Conservation (phyloP, 495 filamentous ascomycete genomes). For the Neurospora sp. region DNA sequence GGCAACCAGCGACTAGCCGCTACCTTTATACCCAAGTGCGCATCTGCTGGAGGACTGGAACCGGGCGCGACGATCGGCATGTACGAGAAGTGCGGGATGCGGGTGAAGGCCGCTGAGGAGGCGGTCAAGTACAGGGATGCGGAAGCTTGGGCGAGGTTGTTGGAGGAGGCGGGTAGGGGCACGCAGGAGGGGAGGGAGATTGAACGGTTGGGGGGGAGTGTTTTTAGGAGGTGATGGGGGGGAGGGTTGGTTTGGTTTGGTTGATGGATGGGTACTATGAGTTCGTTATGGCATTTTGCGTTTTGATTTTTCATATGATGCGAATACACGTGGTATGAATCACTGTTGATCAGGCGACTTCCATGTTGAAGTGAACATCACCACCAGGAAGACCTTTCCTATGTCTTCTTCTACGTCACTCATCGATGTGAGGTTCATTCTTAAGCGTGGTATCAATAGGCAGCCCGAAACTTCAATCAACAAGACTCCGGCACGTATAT, state of each 20-base stretch:
- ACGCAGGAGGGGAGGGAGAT: constrained; percentile 38
- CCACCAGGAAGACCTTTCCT: neutral
- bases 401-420: neutral
- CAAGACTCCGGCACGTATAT: neutral
- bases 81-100: constrained; percentile 93
- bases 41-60: constrained; percentile 29
- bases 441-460: neutral
- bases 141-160: constrained; percentile 40
- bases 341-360: neutral
- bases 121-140: constrained; percentile 73
- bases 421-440: neutral
- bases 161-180: constrained; percentile 34
- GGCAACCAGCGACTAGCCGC: constrained; percentile 84
- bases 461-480: neutral
- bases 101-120: constrained; percentile 86
- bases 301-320: neutral
- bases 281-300: neutral
- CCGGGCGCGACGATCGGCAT: constrained; percentile 66
- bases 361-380: neutral
- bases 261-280: neutral
- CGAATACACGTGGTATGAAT: neutral
- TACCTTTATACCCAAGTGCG: constrained; percentile 80
- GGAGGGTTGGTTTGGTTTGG: neutral
- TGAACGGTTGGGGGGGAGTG: constrained; percentile 30
- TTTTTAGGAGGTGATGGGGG: constrained; percentile 32